Percentiles rank a stretch among this genome's conserved stretches.
Evolutionary conservation across 78 protist genomes (phyloP).

Genomic region (Dictyostelium purpureum): DNA sequence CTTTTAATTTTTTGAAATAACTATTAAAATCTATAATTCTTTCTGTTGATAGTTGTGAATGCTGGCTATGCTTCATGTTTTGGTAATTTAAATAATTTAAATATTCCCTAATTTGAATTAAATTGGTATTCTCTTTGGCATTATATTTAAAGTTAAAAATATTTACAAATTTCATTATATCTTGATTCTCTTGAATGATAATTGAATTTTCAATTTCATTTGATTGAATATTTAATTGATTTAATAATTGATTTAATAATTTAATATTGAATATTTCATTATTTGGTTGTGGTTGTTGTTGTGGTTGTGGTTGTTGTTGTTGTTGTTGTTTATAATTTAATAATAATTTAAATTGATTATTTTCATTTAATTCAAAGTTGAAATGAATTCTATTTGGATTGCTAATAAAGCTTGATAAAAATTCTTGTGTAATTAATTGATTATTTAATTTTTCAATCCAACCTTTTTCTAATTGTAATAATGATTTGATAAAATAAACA

Average conservation of each 20-base stretch:
- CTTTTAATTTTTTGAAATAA: not conserved
- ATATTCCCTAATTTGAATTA: constrained; percentile 17
- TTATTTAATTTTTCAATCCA: constrained; percentile 30
- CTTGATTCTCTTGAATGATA: not conserved
- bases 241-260: not conserved
- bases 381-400: constrained; percentile 25
- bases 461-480: not conserved
- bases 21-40: not conserved
- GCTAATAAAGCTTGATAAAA: constrained; percentile 20
- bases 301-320: not conserved
- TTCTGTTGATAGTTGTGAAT: not conserved
- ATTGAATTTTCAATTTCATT: not conserved
- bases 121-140: not conserved
- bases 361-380: too few species aligned
- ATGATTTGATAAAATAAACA: constrained; percentile 6
- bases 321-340: constrained; percentile 14
- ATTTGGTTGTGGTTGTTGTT: not conserved
- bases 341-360: constrained; percentile 3
- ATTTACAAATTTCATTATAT: not conserved
- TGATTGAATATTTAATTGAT: not conserved
- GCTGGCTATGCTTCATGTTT: not conserved
- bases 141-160: not conserved
- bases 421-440: not conserved
- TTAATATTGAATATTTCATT: constrained; percentile 9
- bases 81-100: not conserved